Evolutionary conservation across 2,329 filamentous ascomycete genomes (phyloP), one percentile per base, ranked within the genome.

Genomic region (Coniochaeta sp.): DNA sequence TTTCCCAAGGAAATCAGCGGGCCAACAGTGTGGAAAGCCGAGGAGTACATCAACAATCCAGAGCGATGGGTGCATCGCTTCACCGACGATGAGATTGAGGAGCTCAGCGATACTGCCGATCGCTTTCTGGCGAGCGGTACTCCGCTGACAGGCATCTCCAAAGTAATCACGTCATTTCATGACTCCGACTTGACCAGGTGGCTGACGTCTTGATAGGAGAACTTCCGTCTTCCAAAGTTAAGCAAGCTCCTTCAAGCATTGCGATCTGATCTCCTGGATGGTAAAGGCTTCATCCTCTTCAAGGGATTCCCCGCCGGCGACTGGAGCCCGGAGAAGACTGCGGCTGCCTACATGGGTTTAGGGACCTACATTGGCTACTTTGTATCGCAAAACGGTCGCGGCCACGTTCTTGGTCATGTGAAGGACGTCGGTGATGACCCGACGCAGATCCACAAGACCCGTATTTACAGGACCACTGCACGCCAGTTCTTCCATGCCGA

Each of bases 211-310:
- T 43, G 1, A 5, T 14, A 76, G 73, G 63, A 66, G 55, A 77
- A 77, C 71, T 81, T 81, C 66, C 73, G 74, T 5, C 73, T 81
- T 0, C 76, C 77, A 19, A 72, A 64, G 1, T 71, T 81, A 3
- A 67, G 72, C 65, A 70, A 68, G 12, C 63, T 68, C 22, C 73
- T 81, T 12, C 59, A 60, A 6, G 61, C 61, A 1, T 68, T 80
- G 2, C 74, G 77, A 28, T 65, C 73, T 16, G 76, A 79, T 64
- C 73, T 81, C 22, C 74, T 96, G 60, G 84, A 96, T 70, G 91
- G 90, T 64, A 95, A 95, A 69, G 92, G 92, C 17, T 96, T 96
- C 76, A 89, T 95, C 64, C 82, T 96, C 16, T 95, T 96, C 79
- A 96, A 95, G 72, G 86, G 89, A 58, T 88, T 96, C 71, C 91